Evolutionary conservation across 495 filamentous ascomycete genomes (phyloP).

Genomic region (Tuber aestivum): DNA sequence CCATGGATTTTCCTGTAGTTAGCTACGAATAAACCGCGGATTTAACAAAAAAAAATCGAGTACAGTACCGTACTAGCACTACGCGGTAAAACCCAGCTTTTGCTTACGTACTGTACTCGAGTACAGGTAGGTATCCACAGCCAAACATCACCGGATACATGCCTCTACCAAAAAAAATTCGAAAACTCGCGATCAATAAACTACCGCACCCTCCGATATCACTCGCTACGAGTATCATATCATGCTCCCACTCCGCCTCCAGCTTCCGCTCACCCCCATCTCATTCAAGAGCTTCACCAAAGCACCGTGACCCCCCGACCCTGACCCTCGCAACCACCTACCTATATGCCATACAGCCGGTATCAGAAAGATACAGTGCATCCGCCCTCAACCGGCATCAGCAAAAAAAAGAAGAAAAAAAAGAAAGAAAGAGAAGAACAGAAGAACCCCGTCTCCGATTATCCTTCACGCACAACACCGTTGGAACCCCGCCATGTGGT

Average conservation of each 20-base stretch:
- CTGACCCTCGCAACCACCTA: neutral
- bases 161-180: conserved; percentile 1
- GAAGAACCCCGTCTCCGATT: neutral
- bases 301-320: neutral
- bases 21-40: too few species aligned
- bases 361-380: neutral
- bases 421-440: neutral
- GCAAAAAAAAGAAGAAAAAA: neutral
- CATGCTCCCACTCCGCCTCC: neutral
- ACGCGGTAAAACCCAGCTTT: neutral
- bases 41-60: too few species aligned
- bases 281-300: neutral
- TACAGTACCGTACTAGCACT: too few species aligned
- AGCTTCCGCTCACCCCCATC: neutral
- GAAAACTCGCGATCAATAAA: conserved; percentile 13
- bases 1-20: too few species aligned
- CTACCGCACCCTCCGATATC: conserved; percentile 8
- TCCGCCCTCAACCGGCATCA: neutral
- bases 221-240: too few species aligned
- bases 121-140: conserved; percentile 9
- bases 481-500: neutral
- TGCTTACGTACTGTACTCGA: neutral
- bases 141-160: conserved; percentile 2
- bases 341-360: neutral
- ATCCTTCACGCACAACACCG: neutral